Evolutionary conservation across 2,329 filamentous ascomycete genomes (phyloP).

Genomic region (Periconia sp.): DNA sequence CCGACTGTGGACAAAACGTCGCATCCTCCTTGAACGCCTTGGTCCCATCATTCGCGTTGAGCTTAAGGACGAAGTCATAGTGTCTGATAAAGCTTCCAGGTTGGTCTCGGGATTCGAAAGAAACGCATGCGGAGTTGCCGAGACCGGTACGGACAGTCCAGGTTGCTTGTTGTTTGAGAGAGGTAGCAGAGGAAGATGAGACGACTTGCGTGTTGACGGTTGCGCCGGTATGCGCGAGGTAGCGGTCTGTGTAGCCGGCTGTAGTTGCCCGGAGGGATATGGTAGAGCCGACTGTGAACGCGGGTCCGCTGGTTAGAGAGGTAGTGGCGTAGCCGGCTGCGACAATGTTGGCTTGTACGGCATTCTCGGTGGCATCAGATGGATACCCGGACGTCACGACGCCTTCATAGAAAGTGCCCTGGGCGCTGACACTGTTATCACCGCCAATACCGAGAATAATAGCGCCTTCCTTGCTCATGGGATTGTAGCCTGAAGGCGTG

Average conservation of each 20-base stretch:
- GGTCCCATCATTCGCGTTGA: conserved; percentile 56
- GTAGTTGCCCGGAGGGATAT: conserved; percentile 61
- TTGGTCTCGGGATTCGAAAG: conserved; percentile 62
- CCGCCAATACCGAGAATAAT: conserved; percentile 73
- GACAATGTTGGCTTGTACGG: conserved; percentile 62
- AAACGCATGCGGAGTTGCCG: conserved; percentile 59
- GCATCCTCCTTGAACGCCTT: conserved; percentile 64
- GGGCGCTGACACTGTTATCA: conserved; percentile 61
- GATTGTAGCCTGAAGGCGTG: conserved; percentile 54
- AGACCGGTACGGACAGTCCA: conserved; percentile 63
- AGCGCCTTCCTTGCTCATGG: conserved; percentile 66
- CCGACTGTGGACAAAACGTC: conserved; percentile 61
- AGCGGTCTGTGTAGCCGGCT: conserved; percentile 55
- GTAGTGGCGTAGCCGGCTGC: conserved; percentile 58
- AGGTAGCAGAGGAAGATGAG: conserved; percentile 52
- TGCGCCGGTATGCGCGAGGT: conserved; percentile 56
- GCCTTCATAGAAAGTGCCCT: conserved; percentile 68
- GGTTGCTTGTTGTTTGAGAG: conserved; percentile 56
- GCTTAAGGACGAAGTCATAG: conserved; percentile 53
- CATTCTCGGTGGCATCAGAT: conserved; percentile 59
- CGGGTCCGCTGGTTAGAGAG: conserved; percentile 53
- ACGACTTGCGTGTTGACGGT: conserved; percentile 60
- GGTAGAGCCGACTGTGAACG: conserved; percentile 52
- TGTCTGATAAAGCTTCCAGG: conserved; percentile 63
- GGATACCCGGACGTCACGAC: conserved; percentile 66